These are phyloP conservation scores for Pulveroboletus sp. DNA, from an alignment of 768 basidiomycete species.

Conservation along the genomic window DNA sequence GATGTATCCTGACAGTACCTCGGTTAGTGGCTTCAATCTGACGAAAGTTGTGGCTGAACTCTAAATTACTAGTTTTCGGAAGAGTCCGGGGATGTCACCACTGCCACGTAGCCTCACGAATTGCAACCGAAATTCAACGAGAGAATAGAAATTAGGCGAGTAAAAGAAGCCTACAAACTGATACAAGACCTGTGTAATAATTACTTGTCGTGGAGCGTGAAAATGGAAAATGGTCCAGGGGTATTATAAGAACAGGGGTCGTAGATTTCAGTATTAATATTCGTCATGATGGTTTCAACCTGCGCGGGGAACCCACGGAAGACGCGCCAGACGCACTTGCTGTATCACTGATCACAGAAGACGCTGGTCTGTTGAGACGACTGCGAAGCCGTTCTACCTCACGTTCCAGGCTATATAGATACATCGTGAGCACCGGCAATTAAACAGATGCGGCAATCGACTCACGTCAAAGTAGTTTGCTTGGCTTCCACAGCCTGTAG, in stretches of 20 bases:
- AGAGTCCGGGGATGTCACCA: constrained; percentile 14
- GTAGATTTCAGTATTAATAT: not conserved
- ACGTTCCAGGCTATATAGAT: constrained; percentile 51
- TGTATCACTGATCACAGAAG: constrained; percentile 31
- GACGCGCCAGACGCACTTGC: constrained; percentile 19
- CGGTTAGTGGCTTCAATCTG: not conserved
- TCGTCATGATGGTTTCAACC: constrained; percentile 19
- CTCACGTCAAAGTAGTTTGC: constrained; percentile 67
- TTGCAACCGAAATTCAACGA: no score
- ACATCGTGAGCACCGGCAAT: constrained; percentile 2
- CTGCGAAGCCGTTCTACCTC: constrained; percentile 69
- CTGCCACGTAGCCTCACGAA: no score
- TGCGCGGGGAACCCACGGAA: constrained; percentile 30
- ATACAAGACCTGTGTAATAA: constrained; percentile 22
- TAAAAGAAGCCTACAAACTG: constrained; percentile 14
- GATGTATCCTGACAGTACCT: constrained; percentile 2
- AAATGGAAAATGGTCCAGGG: not conserved
- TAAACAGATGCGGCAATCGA: constrained; percentile 1
- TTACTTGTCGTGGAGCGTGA: constrained; percentile 9
- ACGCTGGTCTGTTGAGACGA: constrained; percentile 58
- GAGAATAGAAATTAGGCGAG: not conserved
- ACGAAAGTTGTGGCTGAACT: constrained; percentile 30
- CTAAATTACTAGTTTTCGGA: constrained; percentile 30
- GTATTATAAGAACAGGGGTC: not conserved
- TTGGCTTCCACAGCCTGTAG: constrained; percentile 73